phyloP scores from a whole-genome alignment of 2,329 filamentous ascomycete genomes.

The Shiraia bambusicola region DNA sequence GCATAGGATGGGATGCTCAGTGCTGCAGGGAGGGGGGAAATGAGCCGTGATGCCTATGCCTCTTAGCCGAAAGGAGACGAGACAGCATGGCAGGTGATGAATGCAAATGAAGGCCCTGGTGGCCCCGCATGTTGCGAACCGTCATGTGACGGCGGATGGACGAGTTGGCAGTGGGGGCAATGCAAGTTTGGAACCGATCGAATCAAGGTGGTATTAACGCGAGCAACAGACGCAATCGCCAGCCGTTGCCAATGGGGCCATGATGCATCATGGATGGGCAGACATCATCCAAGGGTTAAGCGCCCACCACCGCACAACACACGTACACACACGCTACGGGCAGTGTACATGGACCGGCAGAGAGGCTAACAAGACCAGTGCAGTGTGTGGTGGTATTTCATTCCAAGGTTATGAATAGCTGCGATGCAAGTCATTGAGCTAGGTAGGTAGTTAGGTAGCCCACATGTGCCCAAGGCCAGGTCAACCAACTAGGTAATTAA shows the following conservation, averaged over 20 bases:
- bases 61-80: constrained; percentile 2
- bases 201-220: constrained; percentile 11
- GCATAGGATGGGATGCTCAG: too few relatives aligned
- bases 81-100: not conserved
- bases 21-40: constrained; percentile 5
- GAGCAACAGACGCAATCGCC: constrained; percentile 5
- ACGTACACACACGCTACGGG: constrained; percentile 16
- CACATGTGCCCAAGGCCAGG: too few relatives aligned
- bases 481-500: too few relatives aligned
- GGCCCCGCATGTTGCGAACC: not conserved
- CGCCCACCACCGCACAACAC: constrained; percentile 10
- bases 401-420: constrained; percentile 1
- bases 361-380: constrained; percentile 4
- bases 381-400: too few relatives aligned
- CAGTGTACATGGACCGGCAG: not conserved
- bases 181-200: constrained; percentile 8
- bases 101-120: not conserved
- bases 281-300: constrained; percentile 22
- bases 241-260: constrained; percentile 11
- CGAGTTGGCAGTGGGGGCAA: constrained; percentile 2
- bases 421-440: constrained; percentile 16
- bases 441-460: too few relatives aligned
- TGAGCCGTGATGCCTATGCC: constrained; percentile 5
- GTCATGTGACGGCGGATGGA: not conserved
- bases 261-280: constrained; percentile 18